A percentile compares a stretch with the other conserved stretches of the same genome.
phyloP scores from a whole-genome alignment of 176 grass and related monocot species.

The Triticum turgidum region DNA sequence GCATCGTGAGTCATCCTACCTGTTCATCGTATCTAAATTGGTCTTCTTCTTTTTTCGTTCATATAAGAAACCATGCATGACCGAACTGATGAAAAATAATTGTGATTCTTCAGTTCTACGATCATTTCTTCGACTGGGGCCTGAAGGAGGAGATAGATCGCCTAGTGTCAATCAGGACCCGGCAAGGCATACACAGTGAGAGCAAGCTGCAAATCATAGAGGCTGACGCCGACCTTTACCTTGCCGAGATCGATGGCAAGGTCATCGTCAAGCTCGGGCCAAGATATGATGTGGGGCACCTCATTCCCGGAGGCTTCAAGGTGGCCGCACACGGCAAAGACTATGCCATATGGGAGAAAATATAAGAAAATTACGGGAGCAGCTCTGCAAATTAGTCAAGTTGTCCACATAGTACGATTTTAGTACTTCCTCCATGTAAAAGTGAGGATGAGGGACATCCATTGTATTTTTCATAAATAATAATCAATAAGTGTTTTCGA shows the following conservation, averaged over 20 bases:
- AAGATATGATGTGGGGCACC: constrained; percentile 32
- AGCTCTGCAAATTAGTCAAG: not conserved
- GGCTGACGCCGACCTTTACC: constrained; percentile 63
- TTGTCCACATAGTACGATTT: not conserved
- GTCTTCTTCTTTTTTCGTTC: not conserved
- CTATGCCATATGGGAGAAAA: constrained; percentile 68
- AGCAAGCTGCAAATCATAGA: constrained; percentile 63
- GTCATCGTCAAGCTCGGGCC: constrained; percentile 57
- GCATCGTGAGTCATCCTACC: constrained; percentile 51
- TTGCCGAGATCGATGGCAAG: constrained; percentile 65
- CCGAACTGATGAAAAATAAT: not conserved
- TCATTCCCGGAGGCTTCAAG: constrained; percentile 51
- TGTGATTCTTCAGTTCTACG: constrained; percentile 56
- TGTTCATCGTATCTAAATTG: not conserved
- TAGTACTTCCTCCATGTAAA: not conserved
- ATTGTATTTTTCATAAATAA: not conserved
- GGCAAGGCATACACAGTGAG: constrained; percentile 37
- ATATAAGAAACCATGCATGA: not conserved
- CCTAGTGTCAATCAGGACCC: constrained; percentile 54
- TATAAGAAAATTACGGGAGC: not conserved
- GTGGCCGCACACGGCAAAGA: constrained; percentile 42
- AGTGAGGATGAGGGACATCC: not conserved
- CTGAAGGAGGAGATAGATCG: constrained; percentile 56
- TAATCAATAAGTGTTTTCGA: not conserved
- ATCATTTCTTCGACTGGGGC: constrained; percentile 74